Evolutionary conservation across 331 rosid genomes (phyloP), one percentile per base, ranked within the genome.

Genomic region (Quercus lobata): DNA sequence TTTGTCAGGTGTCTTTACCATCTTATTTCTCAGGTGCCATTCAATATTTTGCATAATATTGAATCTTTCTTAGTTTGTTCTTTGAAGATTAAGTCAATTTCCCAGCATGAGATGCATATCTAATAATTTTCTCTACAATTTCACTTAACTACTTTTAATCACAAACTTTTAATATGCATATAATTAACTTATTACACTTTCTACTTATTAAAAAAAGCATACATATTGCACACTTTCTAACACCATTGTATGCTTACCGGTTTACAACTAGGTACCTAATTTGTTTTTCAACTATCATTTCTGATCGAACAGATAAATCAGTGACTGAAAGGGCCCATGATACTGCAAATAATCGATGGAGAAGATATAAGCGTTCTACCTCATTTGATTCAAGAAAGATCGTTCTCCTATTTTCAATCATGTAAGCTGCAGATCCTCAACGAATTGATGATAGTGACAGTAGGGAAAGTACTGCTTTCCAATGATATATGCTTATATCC

Each of bases 371-470:
- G 72, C 85, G 92, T 53, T 57, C 73, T 32, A 79, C 88, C 69
- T 88, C 86, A 57, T 71, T 88, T 55, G 88, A 88, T 76, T 88
- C 92, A 49, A 86, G 92, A 82, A 88, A 83, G 79, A 79, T 86
- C 1, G 89, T 86, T 58, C 75, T 88, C 73, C 86, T 86, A 30
- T 88, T 88, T 86, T 88, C 92, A 63, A 41, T 88, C 82, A 41
- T 86, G 92, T 88, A 79, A 88, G 89, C 57, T 58, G 73, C 72
- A 24, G 58, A 71, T 76, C 54, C 24, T 24, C 21, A 46, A 60
- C 18, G 41, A 52, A 17, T 60, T 71, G 27, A 35, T 25, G 25
- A 60, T 24, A 14, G 9, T 29, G 41, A 27, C 53, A 68, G 27
- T 10, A 68, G 27, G 53, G 27, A 68, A 7, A n/a, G 27, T 65